phyloP scores from a whole-genome alignment of 331 rosid genomes.

The Cydonia oblonga region DNA sequence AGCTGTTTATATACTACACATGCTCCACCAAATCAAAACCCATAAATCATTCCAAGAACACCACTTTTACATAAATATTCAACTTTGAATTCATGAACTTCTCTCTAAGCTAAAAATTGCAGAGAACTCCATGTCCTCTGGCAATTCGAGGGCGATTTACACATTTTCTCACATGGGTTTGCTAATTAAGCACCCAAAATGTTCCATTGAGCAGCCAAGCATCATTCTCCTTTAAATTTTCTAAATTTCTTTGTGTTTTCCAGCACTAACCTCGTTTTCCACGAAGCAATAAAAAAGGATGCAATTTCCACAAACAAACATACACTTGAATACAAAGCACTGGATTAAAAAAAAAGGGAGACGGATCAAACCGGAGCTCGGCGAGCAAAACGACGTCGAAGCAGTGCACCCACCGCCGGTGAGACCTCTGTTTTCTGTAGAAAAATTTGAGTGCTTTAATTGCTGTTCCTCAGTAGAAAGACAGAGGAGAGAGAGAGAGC shows the following conservation, averaged over 20 bases:
- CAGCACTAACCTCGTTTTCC: too few relatives aligned
- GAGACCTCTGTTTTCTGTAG: not conserved
- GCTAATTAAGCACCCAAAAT: not conserved
- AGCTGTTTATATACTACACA: not conserved
- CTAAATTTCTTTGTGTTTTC: not conserved
- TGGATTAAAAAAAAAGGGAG: not conserved
- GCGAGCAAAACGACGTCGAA: not conserved
- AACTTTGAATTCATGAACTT: not conserved
- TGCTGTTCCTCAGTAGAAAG: too few relatives aligned
- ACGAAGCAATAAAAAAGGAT: too few relatives aligned
- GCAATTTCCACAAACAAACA: too few relatives aligned
- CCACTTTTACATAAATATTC: not conserved
- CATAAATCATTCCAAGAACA: not conserved
- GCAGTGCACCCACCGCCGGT: not conserved
- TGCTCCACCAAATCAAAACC: not conserved
- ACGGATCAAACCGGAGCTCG: not conserved
- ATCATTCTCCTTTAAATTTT: not conserved
- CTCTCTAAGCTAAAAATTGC: not conserved
- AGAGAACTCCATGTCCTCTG: not conserved
- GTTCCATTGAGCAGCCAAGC: not conserved
- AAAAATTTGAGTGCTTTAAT: not conserved
- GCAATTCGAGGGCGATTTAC: not conserved
- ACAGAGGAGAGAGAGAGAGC: not conserved
- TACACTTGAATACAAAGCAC: not conserved
- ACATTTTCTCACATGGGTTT: not conserved